Evolutionary conservation across 179 eudicot genomes (phyloP), one percentile per base, ranked within the genome.

Genomic region (Vitellaria paradoxa): DNA sequence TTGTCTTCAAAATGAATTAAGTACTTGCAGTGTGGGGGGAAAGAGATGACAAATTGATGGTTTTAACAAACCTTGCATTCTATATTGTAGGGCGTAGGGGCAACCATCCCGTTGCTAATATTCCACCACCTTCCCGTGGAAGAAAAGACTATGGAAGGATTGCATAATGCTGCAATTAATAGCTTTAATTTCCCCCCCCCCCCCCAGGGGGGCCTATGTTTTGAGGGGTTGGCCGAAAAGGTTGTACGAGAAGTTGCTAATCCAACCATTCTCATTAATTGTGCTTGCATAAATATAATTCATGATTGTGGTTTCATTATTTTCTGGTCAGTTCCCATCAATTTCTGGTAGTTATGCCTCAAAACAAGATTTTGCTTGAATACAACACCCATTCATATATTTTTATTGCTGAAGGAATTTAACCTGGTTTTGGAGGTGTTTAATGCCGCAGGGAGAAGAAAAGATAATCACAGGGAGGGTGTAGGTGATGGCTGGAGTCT

Each of bases 81-180:
- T 76, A 30, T 50, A 62, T 76, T 83, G 83, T 85, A 96, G 99
- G 97, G 83, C 96, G 88, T 7, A 84, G 91, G 73, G 82, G 88
- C 80, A 91, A 85, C 77, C 79, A 87, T 79, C 90, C 88, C 55
- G 75, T 83, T 21, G 59, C 84, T 79, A 85, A 78, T 84, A 79
- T 87, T 77, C 91, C 97, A 75, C 42, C 95, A 75, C 42, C 95
- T 71, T 85, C 92, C 46, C 89, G 88, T 73, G 96, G 94, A 84
- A 87, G 91, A 85, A 92, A 90, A 77, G 98, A 90, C 88, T 87
- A 83, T 49, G 86, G 91, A 83, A 90, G 90, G 82, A 91, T 89
- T 76, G 79, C 85, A 40, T 93, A 82, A 84, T 80, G 65, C 77
- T 73, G 49, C 66, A 10, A 12, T 53, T 18, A 73, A 46, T 65